Conservation (phyloP, 2,329 filamentous ascomycete genomes). For the Penicillium sp. region DNA sequence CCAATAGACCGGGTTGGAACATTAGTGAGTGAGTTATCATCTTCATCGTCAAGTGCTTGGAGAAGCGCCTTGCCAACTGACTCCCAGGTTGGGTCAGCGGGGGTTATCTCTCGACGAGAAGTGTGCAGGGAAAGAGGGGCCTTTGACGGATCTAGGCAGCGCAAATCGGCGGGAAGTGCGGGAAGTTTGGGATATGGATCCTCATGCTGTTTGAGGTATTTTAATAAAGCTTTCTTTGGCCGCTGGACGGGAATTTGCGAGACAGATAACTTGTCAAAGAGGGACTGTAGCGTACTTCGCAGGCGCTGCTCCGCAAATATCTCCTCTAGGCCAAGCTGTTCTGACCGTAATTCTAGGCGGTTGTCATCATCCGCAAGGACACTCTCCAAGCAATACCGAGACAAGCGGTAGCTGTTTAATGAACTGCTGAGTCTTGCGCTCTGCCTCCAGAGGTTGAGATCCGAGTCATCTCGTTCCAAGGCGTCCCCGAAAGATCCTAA, state of each 20-base stretch:
- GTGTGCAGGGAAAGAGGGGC: constrained; percentile 39
- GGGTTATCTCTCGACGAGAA: constrained; percentile 40
- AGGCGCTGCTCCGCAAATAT: constrained; percentile 54
- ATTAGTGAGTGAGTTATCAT: constrained; percentile 26
- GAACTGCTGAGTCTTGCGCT: constrained; percentile 57
- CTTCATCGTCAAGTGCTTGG: constrained; percentile 43
- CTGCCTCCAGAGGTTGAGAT: constrained; percentile 63
- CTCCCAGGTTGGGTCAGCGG: constrained; percentile 44
- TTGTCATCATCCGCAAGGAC: constrained; percentile 62
- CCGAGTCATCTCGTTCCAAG: constrained; percentile 63
- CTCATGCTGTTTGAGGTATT: constrained; percentile 52
- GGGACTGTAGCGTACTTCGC: constrained; percentile 46
- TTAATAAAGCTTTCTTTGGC: constrained; percentile 52
- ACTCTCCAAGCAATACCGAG: constrained; percentile 62
- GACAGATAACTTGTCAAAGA: constrained; percentile 57
- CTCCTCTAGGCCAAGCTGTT: constrained; percentile 59
- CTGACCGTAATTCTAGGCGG: constrained; percentile 51
- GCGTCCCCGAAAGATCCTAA: constrained; percentile 59
- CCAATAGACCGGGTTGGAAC: constrained; percentile 42
- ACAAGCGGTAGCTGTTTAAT: constrained; percentile 57
- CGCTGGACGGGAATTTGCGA: constrained; percentile 51
- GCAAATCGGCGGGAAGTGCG: constrained; percentile 29
- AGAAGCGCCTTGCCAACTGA: constrained; percentile 51
- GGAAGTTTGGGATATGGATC: constrained; percentile 54
- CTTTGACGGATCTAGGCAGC: constrained; percentile 28